phyloP scores from a whole-genome alignment of 2,329 filamentous ascomycete genomes.

The Cladophialophora psammophila region DNA sequence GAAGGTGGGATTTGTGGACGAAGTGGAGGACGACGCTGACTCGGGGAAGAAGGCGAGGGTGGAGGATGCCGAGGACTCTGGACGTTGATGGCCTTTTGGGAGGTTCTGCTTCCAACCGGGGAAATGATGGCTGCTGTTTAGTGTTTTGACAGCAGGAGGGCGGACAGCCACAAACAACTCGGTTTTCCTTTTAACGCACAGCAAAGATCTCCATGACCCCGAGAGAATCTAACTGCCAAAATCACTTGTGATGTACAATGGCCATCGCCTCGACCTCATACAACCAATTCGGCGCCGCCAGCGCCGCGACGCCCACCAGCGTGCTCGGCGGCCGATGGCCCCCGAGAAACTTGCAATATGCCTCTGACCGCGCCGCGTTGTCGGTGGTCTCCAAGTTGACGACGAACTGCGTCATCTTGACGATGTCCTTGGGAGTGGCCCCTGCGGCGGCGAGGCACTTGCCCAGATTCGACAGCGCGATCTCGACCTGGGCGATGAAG shows the following conservation, averaged over 20 bases:
- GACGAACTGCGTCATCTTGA: slow-evolving; percentile 33
- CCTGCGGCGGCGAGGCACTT: slow-evolving; percentile 32
- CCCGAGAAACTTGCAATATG: slow-evolving; percentile 27
- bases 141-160: not conserved
- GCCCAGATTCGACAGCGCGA: slow-evolving; percentile 32
- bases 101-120: not conserved
- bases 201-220: not conserved
- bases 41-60: slow-evolving; percentile 34
- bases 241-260: slow-evolving; percentile 28
- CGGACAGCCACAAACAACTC: not conserved
- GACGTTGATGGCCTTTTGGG: slow-evolving; percentile 6
- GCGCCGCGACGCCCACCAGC: slow-evolving; percentile 30
- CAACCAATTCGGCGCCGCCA: slow-evolving; percentile 27
- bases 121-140: not conserved
- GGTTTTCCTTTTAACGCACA: not conserved
- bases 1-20: slow-evolving; percentile 37
- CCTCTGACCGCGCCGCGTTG: slow-evolving; percentile 24
- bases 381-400: slow-evolving; percentile 32
- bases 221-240: not conserved
- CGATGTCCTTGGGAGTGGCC: slow-evolving; percentile 30
- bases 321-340: slow-evolving; percentile 30
- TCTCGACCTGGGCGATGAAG: slow-evolving; percentile 30
- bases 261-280: slow-evolving; percentile 35
- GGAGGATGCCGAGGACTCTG: slow-evolving; percentile 34
- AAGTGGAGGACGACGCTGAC: slow-evolving; percentile 28